Evolutionary conservation across 257 asterid species (phyloP).

Genomic region (Solanum sparsipilum): DNA sequence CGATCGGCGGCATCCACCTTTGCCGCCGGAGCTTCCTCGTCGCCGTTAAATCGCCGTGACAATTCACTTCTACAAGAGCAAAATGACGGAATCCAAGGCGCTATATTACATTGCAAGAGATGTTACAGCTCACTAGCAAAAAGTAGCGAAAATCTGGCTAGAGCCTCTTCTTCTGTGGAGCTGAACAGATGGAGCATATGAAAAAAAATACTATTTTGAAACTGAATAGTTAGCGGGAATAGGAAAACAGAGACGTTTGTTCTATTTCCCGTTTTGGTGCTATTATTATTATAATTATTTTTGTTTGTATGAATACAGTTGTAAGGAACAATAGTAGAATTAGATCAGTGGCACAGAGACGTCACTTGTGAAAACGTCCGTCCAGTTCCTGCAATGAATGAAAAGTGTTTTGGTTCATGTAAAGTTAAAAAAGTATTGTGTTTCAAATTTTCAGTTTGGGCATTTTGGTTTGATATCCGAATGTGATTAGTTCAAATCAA

Average conservation of each 20-base stretch:
- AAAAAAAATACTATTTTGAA: background rate
- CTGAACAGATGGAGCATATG: conserved; percentile 26
- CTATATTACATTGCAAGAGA: background rate
- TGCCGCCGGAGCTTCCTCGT: conserved; percentile 13
- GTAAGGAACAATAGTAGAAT: background rate
- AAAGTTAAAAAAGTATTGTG: background rate
- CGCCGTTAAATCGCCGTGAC: conserved; percentile 41
- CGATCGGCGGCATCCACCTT: conserved; percentile 43
- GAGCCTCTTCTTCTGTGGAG: background rate
- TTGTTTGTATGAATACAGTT: background rate
- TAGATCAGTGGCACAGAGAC: conserved; percentile 1
- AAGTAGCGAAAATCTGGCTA: background rate
- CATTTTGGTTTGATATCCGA: background rate
- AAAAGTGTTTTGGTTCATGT: background rate
- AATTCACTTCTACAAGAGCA: conserved; percentile 52
- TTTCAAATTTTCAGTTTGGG: background rate
- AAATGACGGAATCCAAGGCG: conserved; percentile 11
- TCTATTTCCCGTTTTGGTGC: background rate
- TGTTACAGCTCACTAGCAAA: background rate
- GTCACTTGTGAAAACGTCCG: background rate
- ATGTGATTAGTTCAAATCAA: too few species aligned
- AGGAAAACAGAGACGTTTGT: background rate
- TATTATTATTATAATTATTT: background rate
- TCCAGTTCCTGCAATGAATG: background rate
- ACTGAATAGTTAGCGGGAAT: background rate